A percentile compares a stretch with the other conserved stretches of the same genome.
These are phyloP conservation scores for Saururus chinensis DNA, from an alignment of 164 flowering plant genomes.

Conservation along the genomic window DNA sequence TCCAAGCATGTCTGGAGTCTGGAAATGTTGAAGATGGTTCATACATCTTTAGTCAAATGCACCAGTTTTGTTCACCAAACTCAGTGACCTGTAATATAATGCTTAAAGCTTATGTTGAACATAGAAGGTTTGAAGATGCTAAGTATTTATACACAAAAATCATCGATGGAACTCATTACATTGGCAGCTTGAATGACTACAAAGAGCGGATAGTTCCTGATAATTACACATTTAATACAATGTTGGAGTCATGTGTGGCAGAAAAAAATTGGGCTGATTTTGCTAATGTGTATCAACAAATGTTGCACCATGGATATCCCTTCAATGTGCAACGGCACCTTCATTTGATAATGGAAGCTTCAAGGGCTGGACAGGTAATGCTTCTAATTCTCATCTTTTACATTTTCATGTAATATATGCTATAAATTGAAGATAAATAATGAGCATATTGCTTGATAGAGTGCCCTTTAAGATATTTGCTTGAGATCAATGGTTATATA, in stretches of 20 bases:
- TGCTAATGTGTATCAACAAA: slow-evolving; percentile 36
- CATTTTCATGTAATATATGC: background rate
- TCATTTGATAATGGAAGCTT: slow-evolving; percentile 55
- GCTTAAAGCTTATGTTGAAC: slow-evolving; percentile 64
- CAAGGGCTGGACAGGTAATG: slow-evolving; percentile 73
- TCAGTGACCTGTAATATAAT: slow-evolving; percentile 76
- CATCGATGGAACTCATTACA: slow-evolving; percentile 24
- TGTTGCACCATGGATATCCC: slow-evolving; percentile 62
- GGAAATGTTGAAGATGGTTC: slow-evolving; percentile 48
- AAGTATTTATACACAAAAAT: slow-evolving; percentile 46
- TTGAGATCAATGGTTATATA: background rate
- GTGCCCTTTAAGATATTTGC: background rate
- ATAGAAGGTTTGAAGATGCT: slow-evolving; percentile 64
- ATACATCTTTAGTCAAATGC: slow-evolving; percentile 59
- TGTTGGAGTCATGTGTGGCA: slow-evolving; percentile 52
- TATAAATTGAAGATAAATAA: too few relatives aligned
- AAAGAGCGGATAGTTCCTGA: slow-evolving; percentile 46
- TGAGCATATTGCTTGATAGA: background rate
- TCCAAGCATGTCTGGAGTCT: slow-evolving; percentile 72
- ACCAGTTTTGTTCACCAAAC: slow-evolving; percentile 69
- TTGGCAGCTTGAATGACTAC: slow-evolving; percentile 25
- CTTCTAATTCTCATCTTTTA: background rate
- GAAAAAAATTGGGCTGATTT: slow-evolving; percentile 74
- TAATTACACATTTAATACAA: slow-evolving; percentile 59
- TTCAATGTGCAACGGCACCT: slow-evolving; percentile 79